Percentiles rank a stretch among this genome's conserved stretches.
Conservation (phyloP, 2,329 filamentous ascomycete genomes). For the Stagonosporopsis chrysanthemi region DNA sequence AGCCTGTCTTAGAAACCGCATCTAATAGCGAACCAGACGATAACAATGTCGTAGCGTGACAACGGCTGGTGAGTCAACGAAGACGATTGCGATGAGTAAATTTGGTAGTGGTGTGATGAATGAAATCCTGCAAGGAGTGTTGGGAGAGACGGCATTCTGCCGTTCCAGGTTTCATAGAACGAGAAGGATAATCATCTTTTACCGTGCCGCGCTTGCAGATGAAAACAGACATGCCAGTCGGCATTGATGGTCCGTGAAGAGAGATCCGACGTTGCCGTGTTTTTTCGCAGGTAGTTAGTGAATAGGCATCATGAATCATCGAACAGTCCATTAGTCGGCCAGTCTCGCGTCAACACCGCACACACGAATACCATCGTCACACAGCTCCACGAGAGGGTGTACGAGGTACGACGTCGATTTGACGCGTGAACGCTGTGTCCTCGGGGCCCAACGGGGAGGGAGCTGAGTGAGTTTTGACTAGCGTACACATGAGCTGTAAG, state of each 20-base stretch:
- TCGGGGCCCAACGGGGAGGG: not conserved
- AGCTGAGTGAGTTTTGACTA: conserved; percentile 10
- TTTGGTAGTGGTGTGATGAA: not conserved
- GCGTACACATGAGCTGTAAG: conserved; percentile 12
- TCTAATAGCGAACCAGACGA: not conserved
- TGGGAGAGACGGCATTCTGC: not conserved
- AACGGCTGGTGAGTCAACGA: not conserved
- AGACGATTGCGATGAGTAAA: not conserved
- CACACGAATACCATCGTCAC: not conserved
- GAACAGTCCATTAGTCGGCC: conserved; percentile 1
- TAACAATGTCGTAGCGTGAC: not conserved
- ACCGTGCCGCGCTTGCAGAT: not conserved
- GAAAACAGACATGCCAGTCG: too few relatives aligned
- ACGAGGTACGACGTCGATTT: conserved; percentile 10
- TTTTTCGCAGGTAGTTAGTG: not conserved
- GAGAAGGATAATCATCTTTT: not conserved
- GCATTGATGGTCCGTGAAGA: not conserved
- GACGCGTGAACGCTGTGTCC: conserved; percentile 7
- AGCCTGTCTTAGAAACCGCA: not conserved
- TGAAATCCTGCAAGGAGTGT: not conserved
- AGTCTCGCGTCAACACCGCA: conserved; percentile 5
- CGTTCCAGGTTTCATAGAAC: not conserved
- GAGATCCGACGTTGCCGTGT: not conserved
- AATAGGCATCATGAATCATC: not conserved
- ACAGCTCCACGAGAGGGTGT: conserved; percentile 12